These are phyloP conservation scores for Rhodamnia argentea DNA, from an alignment of 345 rosid species.

Conservation along the genomic window DNA sequence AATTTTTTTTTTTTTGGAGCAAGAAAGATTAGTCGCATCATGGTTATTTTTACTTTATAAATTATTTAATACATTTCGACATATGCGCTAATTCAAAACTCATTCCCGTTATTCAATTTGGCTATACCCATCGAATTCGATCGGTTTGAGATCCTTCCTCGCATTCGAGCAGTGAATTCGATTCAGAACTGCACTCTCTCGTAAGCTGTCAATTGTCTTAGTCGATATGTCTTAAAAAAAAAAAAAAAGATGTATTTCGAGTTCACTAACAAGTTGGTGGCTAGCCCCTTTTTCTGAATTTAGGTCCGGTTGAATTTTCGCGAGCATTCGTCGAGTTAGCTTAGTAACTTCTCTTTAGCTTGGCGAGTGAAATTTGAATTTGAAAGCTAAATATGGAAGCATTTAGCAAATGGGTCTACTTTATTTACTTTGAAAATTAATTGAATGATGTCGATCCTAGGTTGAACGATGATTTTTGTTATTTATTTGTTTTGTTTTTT, in stretches of 20 bases:
- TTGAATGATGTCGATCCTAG: neutral
- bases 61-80: neutral
- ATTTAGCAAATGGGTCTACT: neutral
- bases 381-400: neutral
- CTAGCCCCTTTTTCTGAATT: neutral
- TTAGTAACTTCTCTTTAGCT: neutral
- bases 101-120: neutral
- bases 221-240: no score
- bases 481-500: neutral
- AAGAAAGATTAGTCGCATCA: neutral
- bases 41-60: neutral
- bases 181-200: neutral
- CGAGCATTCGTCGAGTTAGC: accelerated
- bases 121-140: neutral
- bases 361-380: neutral
- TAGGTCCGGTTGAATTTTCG: neutral
- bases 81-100: neutral
- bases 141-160: neutral
- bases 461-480: neutral
- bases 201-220: neutral
- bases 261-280: neutral
- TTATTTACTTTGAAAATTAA: neutral
- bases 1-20: no score
- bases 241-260: no score
- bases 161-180: accelerated